Evolutionary conservation across 306 rosid species (phyloP), one percentile per base, ranked within the genome.

Genomic region (Herpetospermum pedunculosum): DNA sequence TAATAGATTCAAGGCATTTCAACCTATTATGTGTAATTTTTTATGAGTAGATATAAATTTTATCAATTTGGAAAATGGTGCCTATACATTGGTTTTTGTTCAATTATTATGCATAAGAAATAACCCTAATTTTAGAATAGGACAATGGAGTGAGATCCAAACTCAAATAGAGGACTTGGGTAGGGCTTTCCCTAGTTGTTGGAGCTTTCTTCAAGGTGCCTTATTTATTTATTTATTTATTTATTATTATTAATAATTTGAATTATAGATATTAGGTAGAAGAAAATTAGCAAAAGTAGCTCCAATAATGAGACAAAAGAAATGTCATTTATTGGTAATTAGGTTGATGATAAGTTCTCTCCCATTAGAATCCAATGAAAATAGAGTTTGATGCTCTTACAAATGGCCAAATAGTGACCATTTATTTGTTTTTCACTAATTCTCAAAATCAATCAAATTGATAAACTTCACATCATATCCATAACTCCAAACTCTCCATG

Each of bases 291-390:
- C 71, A 78, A 78, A 79, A 79, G 54, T 68, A 73, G 40, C 4
- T 2, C 2, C 52, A 64, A 82, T 64, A 77, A 78, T 74, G 85
- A 84, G 47, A 37, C 18, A 35, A 79, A 73, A 23, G 37, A 81
- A 81, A 80, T 74, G 81, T 71, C 26, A 29, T 48, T 35, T 64
- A 8, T n/a, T 37, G 67, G 70, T 75, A 81, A 76, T 77, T 60
- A 63, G 47, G 14, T 60, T 21, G 72, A 2, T 77, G 87, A 78
- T 73, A 77, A 77, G 72, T 68, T 73, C 76, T 64, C 73, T 26
- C 19, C 72, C 50, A 65, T 58, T 43, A 78, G 88, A 88, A 86
- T 85, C 96, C 89, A 86, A 78, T 80, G 82, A 77, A 78, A 86
- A 69, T 53, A 64, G 81, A 69, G 23, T n/a, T n/a, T 77, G 38